Percentiles rank a stretch among this genome's conserved stretches.
These are phyloP conservation scores for Discostella stelligera DNA, from an alignment of 352 stramenopile species.

Conservation along the genomic window DNA sequence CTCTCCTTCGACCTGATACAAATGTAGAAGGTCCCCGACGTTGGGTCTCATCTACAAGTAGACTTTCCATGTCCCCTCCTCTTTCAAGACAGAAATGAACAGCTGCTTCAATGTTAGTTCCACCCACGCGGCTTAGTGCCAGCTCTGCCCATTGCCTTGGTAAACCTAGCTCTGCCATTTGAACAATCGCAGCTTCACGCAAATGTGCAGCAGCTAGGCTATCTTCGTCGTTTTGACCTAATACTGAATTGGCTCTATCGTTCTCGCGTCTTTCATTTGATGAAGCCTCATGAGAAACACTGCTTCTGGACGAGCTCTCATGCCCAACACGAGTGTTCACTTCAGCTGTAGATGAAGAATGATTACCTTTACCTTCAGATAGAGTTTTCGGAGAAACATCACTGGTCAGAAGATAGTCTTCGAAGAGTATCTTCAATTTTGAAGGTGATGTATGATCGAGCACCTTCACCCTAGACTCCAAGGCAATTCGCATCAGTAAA, in stretches of 20 bases:
- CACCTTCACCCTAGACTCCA: slow-evolving; percentile 34
- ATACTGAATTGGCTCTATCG: slow-evolving; percentile 29
- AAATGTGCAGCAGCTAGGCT: slow-evolving; percentile 63
- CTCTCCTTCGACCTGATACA: slow-evolving; percentile 39
- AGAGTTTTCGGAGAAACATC: slow-evolving; percentile 2
- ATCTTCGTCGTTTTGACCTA: slow-evolving; percentile 51
- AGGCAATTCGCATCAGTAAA: slow-evolving; percentile 25
- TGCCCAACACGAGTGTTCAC: slow-evolving; percentile 35
- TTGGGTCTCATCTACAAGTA: slow-evolving; percentile 77
- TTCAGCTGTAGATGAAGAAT: slow-evolving; percentile 33
- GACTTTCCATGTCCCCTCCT: slow-evolving; percentile 81
- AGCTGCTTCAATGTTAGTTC: slow-evolving; percentile 82
- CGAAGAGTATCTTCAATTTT: slow-evolving; percentile 39
- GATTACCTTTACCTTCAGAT: slow-evolving; percentile 19
- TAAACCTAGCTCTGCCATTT: slow-evolving; percentile 84
- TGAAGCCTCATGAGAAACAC: slow-evolving; percentile 17
- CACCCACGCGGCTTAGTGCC: slow-evolving; percentile 73
- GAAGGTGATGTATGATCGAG: slow-evolving; percentile 19
- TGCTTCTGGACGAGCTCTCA: slow-evolving; percentile 30
- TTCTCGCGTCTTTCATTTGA: slow-evolving; percentile 34
- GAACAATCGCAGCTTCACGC: slow-evolving; percentile 76
- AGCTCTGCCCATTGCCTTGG: slow-evolving; percentile 80
- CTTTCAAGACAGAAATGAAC: slow-evolving; percentile 84
- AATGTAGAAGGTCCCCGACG: slow-evolving; percentile 43
- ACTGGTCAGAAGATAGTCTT: slow-evolving; percentile 22